Conservation (phyloP, 2,329 filamentous ascomycete genomes). For the Beauveria bassiana region DNA sequence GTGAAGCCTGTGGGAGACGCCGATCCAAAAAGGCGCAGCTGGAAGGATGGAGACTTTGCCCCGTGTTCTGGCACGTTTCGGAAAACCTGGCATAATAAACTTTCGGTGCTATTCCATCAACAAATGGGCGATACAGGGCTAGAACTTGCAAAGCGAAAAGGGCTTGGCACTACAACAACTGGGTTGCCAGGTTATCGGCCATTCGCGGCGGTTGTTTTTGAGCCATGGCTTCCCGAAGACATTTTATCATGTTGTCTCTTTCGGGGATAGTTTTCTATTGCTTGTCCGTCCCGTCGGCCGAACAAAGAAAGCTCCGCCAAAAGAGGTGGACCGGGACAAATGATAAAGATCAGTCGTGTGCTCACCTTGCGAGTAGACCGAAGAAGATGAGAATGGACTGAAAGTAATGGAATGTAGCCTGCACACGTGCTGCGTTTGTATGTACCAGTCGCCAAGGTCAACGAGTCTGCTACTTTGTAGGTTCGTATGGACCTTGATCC, state of each 20-base stretch:
- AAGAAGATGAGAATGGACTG: too few relatives aligned
- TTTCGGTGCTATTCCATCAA: neutral
- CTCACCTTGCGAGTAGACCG: neutral
- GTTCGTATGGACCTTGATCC: neutral
- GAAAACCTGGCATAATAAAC: slow-evolving; percentile 2
- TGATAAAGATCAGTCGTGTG: neutral
- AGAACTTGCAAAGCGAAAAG: neutral
- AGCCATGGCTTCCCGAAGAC: neutral
- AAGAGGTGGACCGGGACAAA: neutral
- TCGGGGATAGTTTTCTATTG: neutral
- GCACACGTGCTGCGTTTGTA: too few relatives aligned
- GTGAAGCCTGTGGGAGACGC: neutral
- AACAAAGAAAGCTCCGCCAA: neutral
- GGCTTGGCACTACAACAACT: neutral
- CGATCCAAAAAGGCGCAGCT: slow-evolving; percentile 2
- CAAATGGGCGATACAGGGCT: neutral
- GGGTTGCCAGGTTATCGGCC: neutral
- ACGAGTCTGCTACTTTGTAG: neutral
- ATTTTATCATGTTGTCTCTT: neutral
- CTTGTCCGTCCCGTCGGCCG: neutral
- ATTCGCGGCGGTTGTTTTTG: neutral
- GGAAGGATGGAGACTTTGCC: neutral
- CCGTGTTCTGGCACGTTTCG: slow-evolving; percentile 3
- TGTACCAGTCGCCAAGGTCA: neutral
- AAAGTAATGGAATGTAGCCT: too few relatives aligned